Base-by-base conservation (phyloP, 768 basidiomycete genomes). In the Trametes elegans region DNA sequence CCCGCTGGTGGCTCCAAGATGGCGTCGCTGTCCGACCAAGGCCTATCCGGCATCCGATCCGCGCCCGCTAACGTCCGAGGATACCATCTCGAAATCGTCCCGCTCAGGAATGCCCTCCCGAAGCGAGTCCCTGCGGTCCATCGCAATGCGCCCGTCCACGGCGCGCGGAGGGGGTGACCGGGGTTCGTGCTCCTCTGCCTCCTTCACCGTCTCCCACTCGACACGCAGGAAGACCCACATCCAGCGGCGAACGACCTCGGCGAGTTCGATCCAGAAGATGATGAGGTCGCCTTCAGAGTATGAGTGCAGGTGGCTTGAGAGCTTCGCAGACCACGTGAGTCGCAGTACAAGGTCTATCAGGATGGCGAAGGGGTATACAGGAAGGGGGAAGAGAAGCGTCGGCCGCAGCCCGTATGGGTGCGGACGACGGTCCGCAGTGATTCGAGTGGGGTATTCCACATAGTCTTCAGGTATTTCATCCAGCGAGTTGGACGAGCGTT, bases 141-240 rank as follows among this genome's bases (percentile, higher is more conserved):
- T 32, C 29, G 45, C 44, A 29, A 52, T 51, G 21, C 35, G 27
- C 23, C 18, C 46, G 3, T 43, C 39, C 7, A 36, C 32, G 9
- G 46, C 11, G n/a, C 23, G 29, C 48, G 31, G 40, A 23, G 44
- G 60, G 27, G 45, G 46, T 44, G 59, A 43, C 34, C 51, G 57
- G 57, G 57, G 46, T 34, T 42, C 44, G 28, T 49, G 49, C 24
- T 54, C 64, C 18, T 56, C 63, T 31, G 72, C 70, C 64, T 75
- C 76, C 71, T 83, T 91, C 45, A 93, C 82, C 8, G 86, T 79
- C 73, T 98, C 96, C 97, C 96, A 99, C 72, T 99, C 97, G 36
- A 98, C 83, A 32, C 97, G 83, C 59, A 98, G 71, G 71, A 97
- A 98, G 24, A 97, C 93, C 97, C 97, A 99, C 76, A 98, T 80